Evolutionary conservation across 1,139 yeast species (phyloP), one percentile per base, ranked within the genome.

Genomic region (Yamadazyma buinensis): DNA sequence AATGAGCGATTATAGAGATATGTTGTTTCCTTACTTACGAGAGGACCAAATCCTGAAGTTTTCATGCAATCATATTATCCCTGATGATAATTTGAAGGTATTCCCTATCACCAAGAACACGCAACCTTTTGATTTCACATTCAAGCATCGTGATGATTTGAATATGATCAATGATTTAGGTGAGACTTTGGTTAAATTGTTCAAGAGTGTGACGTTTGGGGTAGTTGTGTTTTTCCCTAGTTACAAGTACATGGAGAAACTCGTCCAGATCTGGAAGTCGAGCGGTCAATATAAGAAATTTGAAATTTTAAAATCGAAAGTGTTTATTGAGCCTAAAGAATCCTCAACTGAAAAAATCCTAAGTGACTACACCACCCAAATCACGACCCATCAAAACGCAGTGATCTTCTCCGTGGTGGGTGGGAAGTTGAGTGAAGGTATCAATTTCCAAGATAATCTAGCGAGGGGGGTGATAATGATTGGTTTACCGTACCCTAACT

Each of bases 371-470:
- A 58, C 80, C 2, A 48, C 58, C 1, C 46, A 57, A 2, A 64
- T 59, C 10, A 47, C 44, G n/a, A 29, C 29, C 1, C 31, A 36
- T 2, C 37, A 51, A 5, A 94, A 95, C 0, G 92, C 95, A 0
- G 49, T 84, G 1, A 57, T 92, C 5, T 67, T 90, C 21, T 80
- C 96, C 0, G 95, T 92, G 1, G 95, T 92, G 12, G 97, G 97
- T 2, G 98, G 97, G 0, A 84, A 84, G 50, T 68, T 92, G 65
- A 86, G 96, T 0, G 98, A 90, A 56, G 98, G 98, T 6, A 92
- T 90, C 33, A 90, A 90, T 52, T 90, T 92, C 54, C 77, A 90
- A 3, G 94, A 88, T 52, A 77, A 83, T 29, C 61, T 92, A 19
- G 96, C 97, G 1, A 67, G 97, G 42, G 92, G 87, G 0, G 94